These are phyloP conservation scores for Auricularia heimuer DNA, from an alignment of 768 basidiomycete genomes.

Conservation along the genomic window DNA sequence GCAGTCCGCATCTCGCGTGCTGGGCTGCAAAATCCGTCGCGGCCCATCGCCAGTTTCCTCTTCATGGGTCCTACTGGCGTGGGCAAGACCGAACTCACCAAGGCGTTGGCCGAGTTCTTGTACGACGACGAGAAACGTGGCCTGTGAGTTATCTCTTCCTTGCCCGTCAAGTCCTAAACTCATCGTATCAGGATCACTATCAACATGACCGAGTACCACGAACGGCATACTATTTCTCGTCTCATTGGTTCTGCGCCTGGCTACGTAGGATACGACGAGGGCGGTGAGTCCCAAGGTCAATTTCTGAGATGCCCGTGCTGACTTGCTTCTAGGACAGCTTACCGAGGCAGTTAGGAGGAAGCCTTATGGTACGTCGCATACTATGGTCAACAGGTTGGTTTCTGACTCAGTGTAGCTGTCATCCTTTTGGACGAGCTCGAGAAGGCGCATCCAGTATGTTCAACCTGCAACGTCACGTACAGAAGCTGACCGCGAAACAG, in stretches of 20 bases:
- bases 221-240: constrained; percentile 83
- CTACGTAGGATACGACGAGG: constrained; percentile 70
- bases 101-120: constrained; percentile 78
- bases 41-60: constrained; percentile 88
- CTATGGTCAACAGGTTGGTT: not conserved
- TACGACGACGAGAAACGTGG: constrained; percentile 85
- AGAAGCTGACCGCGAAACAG: constrained; percentile 17
- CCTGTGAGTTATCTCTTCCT: constrained; percentile 40
- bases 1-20: constrained; percentile 90
- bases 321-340: constrained; percentile 32
- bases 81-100: constrained; percentile 87
- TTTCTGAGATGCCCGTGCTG: not conserved
- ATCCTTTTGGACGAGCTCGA: constrained; percentile 59
- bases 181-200: constrained; percentile 60
- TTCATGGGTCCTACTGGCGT: constrained; percentile 86
- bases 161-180: not conserved
- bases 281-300: constrained; percentile 35
- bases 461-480: no score
- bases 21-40: constrained; percentile 77
- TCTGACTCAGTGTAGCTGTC: constrained; percentile 31
- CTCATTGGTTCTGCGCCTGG: constrained; percentile 90
- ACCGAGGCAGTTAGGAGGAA: constrained; percentile 56
- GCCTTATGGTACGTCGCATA: constrained; percentile 38
- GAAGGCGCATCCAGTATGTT: constrained; percentile 68
- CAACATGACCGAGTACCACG: constrained; percentile 96